A percentile compares a stretch with the other conserved stretches of the same genome.
Evolutionary conservation across 495 filamentous ascomycete species (phyloP).

Genomic region (Aspergillus steynii): DNA sequence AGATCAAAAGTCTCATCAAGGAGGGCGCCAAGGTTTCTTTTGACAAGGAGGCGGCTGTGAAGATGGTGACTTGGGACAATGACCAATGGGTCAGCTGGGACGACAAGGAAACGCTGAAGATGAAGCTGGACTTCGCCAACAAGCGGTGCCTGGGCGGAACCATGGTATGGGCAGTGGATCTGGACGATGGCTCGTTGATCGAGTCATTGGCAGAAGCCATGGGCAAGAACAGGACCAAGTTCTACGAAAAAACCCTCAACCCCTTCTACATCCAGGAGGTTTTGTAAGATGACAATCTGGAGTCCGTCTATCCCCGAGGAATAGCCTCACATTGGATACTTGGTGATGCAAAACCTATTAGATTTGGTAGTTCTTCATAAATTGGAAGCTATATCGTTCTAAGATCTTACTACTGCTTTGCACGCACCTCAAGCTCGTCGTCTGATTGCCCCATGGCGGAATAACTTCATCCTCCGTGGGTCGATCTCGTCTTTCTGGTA

Average conservation of each 20-base stretch:
- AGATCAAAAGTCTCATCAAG: slow-evolving; percentile 20
- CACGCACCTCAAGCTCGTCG: too few species aligned
- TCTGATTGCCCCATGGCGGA: too few species aligned
- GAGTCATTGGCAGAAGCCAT: slow-evolving; percentile 8
- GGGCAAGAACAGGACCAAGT: slow-evolving; percentile 9
- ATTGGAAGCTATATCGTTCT: too few species aligned
- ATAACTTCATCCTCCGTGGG: too few species aligned
- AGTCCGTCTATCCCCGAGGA: background rate
- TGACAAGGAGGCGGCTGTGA: slow-evolving; percentile 24
- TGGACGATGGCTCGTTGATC: slow-evolving; percentile 19
- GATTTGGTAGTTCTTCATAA: background rate
- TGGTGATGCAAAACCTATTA: background rate
- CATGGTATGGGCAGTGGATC: slow-evolving; percentile 27
- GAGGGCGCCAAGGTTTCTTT: slow-evolving; percentile 1
- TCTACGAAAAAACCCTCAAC: background rate
- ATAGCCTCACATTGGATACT: background rate
- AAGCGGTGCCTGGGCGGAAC: slow-evolving; percentile 25
- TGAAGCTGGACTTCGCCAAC: slow-evolving; percentile 44
- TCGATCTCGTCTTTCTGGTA: too few species aligned
- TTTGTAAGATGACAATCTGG: background rate
- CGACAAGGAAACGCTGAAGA: slow-evolving; percentile 39
- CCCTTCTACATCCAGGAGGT: background rate
- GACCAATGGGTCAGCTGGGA: slow-evolving; percentile 54
- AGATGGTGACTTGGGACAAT: slow-evolving; percentile 38
- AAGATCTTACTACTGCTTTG: too few species aligned